A percentile compares a stretch with the other conserved stretches of the same genome.
phyloP scores from a whole-genome alignment of 495 filamentous ascomycete genomes.

The Echria macrotheca region DNA sequence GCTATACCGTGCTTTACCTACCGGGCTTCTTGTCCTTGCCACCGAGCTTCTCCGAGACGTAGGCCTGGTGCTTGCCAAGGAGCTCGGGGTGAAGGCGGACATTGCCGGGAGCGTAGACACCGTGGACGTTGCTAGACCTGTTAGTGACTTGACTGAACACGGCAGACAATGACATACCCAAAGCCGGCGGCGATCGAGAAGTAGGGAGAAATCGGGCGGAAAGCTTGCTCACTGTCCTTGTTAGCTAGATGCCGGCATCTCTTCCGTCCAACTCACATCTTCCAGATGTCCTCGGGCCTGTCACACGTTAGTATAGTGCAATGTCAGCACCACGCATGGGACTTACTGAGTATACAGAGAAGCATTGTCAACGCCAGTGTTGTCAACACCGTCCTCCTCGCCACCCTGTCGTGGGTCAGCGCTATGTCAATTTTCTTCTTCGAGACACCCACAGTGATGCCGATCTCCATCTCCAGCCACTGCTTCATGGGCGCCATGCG shows the following conservation, averaged over 20 bases:
- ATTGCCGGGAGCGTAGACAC: conserved; percentile 98
- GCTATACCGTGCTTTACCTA: too few relatives aligned
- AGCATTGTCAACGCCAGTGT: conserved; percentile 73
- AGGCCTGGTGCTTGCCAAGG: conserved; percentile 87
- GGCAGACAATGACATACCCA: conserved; percentile 19
- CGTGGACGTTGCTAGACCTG: conserved; percentile 80
- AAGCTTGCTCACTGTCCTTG: conserved; percentile 56
- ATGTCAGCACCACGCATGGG: background rate
- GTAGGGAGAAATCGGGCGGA: conserved; percentile 77
- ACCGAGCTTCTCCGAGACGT: conserved; percentile 67
- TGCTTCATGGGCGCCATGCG: conserved; percentile 91
- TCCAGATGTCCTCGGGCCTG: conserved; percentile 79
- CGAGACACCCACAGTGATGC: too few relatives aligned
- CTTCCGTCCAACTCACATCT: conserved; percentile 66
- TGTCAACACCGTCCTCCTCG: conserved; percentile 11
- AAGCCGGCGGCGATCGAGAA: conserved; percentile 98
- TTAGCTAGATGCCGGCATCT: too few relatives aligned
- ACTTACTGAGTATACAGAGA: conserved; percentile 80
- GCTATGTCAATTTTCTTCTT: too few relatives aligned
- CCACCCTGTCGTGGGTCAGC: too few relatives aligned
- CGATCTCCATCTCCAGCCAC: conserved; percentile 92
- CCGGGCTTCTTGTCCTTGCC: conserved; percentile 73
- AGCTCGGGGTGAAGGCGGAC: conserved; percentile 93
- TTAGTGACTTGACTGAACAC: background rate
- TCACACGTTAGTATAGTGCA: background rate